Conservation (phyloP, 768 basidiomycete species). For the Tricholoma bakamatsutake region DNA sequence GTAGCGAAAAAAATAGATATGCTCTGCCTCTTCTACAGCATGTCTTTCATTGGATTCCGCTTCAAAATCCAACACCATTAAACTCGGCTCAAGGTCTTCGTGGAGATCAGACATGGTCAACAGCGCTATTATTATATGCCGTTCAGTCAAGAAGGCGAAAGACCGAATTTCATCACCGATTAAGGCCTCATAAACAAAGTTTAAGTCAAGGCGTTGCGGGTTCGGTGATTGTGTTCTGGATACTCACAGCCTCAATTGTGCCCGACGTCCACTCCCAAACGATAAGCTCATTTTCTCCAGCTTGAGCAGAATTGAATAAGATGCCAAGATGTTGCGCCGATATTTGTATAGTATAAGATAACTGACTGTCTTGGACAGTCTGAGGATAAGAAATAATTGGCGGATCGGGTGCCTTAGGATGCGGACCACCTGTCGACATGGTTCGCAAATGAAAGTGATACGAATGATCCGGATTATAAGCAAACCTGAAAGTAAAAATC, state of each 20-base stretch:
- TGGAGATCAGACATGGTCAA: slow-evolving; percentile 16
- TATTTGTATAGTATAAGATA: slow-evolving; percentile 49
- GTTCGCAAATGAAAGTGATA: slow-evolving; percentile 40
- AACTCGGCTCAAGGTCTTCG: slow-evolving; percentile 19
- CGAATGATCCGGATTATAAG: slow-evolving; percentile 6
- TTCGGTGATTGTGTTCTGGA: neutral
- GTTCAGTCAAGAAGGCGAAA: slow-evolving; percentile 37
- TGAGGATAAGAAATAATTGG: slow-evolving; percentile 27
- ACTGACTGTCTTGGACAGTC: slow-evolving; percentile 10
- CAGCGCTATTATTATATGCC: slow-evolving; percentile 31
- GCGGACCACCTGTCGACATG: slow-evolving; percentile 37
- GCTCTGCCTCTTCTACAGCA: slow-evolving; percentile 24
- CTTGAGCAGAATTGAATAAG: slow-evolving; percentile 32
- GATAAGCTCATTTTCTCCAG: slow-evolving; percentile 38
- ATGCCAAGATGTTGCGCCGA: slow-evolving; percentile 47
- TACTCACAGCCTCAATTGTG: slow-evolving; percentile 40
- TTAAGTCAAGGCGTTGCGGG: neutral
- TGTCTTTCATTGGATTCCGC: slow-evolving; percentile 22
- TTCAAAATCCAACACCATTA: slow-evolving; percentile 37
- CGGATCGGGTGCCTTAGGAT: slow-evolving; percentile 35
- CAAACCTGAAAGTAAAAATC: slow-evolving; percentile 3
- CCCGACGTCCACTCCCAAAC: slow-evolving; percentile 70
- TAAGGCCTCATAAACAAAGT: slow-evolving; percentile 13
- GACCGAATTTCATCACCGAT: slow-evolving; percentile 29
- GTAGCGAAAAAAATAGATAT: slow-evolving; percentile 34